Conservation (phyloP, 331 rosid species). For the Phaseolus coccineus region DNA sequence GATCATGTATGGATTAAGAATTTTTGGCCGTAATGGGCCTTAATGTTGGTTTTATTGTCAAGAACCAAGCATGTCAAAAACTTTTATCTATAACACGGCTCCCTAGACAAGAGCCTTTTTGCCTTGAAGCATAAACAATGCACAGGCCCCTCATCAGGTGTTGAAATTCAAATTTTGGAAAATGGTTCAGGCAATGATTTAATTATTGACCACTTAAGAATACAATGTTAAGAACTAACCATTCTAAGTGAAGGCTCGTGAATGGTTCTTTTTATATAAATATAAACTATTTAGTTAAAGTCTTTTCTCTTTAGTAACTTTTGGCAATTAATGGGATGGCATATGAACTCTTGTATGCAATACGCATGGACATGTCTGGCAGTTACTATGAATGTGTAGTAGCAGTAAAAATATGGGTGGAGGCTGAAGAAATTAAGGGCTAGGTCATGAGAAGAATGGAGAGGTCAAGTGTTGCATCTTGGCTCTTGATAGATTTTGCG, state of each 20-base stretch:
- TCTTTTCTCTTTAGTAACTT: conserved; percentile 9
- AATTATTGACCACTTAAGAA: background rate
- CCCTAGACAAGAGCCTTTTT: conserved; percentile 2
- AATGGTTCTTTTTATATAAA: background rate
- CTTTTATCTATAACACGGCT: background rate
- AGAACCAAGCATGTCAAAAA: conserved; percentile 23
- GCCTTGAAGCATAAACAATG: background rate
- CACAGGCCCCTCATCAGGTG: conserved; percentile 1
- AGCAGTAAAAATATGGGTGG: background rate
- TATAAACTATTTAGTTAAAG: conserved; percentile 10
- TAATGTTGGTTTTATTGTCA: conserved; percentile 19
- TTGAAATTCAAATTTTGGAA: conserved; percentile 29
- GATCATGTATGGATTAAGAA: background rate
- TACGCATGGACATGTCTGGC: conserved; percentile 11
- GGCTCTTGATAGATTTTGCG: conserved; percentile 6
- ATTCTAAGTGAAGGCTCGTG: conserved; percentile 8
- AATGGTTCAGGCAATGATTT: background rate
- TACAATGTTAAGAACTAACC: conserved; percentile 4
- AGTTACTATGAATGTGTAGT: background rate
- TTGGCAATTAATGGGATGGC: conserved; percentile 31
- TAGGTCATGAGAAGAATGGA: conserved; percentile 18
- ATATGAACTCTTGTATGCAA: conserved; percentile 3
- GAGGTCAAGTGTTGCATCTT: conserved; percentile 29
- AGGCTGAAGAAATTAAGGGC: conserved; percentile 27
- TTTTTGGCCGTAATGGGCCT: conserved; percentile 19